A percentile compares a stretch with the other conserved stretches of the same genome.
phyloP scores from a whole-genome alignment of 768 basidiomycete genomes.

The Panaeolus cyanescens region DNA sequence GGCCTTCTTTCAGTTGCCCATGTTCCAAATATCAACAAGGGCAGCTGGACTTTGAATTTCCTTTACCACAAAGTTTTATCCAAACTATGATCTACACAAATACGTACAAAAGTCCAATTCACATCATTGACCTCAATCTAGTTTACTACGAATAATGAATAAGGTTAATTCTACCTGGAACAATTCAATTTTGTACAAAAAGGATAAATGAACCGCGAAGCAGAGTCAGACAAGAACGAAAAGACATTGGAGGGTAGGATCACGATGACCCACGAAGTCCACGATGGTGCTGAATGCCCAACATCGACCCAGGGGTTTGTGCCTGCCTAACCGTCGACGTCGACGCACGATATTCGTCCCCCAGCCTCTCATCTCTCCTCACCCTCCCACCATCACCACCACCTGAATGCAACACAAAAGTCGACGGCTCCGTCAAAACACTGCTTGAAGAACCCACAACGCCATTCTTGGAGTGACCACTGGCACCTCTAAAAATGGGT shows the following conservation, averaged over 20 bases:
- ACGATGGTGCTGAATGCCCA: conserved; percentile 20
- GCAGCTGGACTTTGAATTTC: no score
- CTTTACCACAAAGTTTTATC: no score
- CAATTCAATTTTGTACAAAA: background rate
- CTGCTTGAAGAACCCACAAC: background rate
- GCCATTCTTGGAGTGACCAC: conserved; percentile 11
- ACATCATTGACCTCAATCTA: background rate
- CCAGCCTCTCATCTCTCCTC: background rate
- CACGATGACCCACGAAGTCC: background rate
- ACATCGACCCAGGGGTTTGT: conserved; percentile 32
- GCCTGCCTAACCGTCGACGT: conserved; percentile 10
- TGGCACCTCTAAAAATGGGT: conserved; percentile 17
- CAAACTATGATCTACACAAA: background rate
- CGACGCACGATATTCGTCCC: background rate
- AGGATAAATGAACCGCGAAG: background rate
- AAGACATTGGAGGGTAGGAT: background rate
- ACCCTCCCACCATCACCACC: background rate
- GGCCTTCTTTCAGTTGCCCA: no score
- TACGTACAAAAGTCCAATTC: background rate
- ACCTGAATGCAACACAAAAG: background rate
- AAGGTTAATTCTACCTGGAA: background rate
- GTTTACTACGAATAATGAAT: background rate
- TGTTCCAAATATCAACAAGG: no score
- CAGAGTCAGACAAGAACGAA: background rate
- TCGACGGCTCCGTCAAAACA: background rate